Percentiles rank a stretch among this genome's conserved stretches.
Conservation (phyloP, 345 rosid species). For the Aethionema arabicum region DNA sequence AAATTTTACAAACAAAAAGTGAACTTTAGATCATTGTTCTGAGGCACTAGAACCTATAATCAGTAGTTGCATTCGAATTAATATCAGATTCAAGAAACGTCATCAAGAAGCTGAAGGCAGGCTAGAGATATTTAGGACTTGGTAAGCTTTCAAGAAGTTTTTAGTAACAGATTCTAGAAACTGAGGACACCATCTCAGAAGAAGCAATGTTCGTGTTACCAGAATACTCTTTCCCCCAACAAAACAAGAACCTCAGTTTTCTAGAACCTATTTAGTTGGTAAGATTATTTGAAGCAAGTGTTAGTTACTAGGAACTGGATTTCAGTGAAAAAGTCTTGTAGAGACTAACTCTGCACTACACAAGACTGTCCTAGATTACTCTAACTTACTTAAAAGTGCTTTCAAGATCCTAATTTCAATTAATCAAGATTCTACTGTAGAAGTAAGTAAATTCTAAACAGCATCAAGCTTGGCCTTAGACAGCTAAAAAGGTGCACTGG, state of each 20-base stretch:
- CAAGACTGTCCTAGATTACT: neutral
- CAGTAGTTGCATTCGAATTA: neutral
- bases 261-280: neutral
- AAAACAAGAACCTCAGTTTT: slow-evolving; percentile 12
- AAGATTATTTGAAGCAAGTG: neutral
- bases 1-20: neutral
- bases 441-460: neutral
- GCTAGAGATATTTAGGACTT: neutral
- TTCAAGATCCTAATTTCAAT: neutral
- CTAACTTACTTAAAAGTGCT: neutral
- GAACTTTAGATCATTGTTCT: neutral
- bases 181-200: neutral
- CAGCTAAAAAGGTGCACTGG: neutral
- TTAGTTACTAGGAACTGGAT: neutral
- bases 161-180: neutral
- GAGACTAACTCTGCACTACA: neutral
- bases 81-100: too few species aligned
- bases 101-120: too few species aligned
- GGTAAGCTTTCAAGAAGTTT: neutral
- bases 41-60: neutral
- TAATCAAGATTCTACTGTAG: neutral
- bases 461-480: neutral
- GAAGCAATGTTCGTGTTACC: neutral
- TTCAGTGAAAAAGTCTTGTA: neutral
- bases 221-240: neutral